Conservation (phyloP, 352 stramenopile species). For the Phytophthora sp. region DNA sequence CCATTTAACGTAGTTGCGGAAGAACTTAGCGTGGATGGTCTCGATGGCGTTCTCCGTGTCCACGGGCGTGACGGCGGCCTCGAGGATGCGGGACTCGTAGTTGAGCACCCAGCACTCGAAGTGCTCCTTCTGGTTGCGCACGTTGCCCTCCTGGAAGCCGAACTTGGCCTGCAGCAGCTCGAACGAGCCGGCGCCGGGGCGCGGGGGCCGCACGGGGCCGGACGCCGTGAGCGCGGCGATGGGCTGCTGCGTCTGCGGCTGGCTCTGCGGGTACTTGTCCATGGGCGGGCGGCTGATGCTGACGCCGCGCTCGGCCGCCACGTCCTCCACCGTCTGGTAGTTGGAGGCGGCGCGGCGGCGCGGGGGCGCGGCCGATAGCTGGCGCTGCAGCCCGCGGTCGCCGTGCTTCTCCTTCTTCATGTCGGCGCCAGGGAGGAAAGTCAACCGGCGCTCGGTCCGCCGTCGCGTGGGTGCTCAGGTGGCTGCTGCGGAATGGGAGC, state of each 20-base stretch:
- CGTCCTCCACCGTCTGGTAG: conserved; percentile 83
- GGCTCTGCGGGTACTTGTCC: conserved; percentile 13
- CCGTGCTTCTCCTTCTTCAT: conserved; percentile 32
- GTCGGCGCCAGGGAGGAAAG: too few relatives aligned
- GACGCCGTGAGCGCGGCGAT: conserved; percentile 22
- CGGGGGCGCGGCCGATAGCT: conserved; percentile 28
- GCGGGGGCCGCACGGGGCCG: conserved; percentile 22
- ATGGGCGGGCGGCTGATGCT: conserved; percentile 37
- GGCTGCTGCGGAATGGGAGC: conserved; percentile 20
- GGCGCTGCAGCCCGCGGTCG: conserved; percentile 25
- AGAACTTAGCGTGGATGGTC: conserved; percentile 94
- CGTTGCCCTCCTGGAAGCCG: conserved; percentile 86
- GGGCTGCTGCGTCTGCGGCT: conserved; percentile 15
- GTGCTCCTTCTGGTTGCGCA: conserved; percentile 88
- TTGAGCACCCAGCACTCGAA: conserved; percentile 88
- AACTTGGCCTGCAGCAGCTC: conserved; percentile 86
- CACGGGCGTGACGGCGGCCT: conserved; percentile 13
- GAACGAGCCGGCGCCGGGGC: conserved; percentile 57
- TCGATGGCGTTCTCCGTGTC: conserved; percentile 70
- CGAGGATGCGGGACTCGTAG: conserved; percentile 69
- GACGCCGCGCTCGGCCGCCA: conserved; percentile 46
- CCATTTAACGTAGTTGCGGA: conserved; percentile 95
- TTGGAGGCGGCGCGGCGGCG: conserved; percentile 74
- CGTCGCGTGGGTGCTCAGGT: too few relatives aligned
- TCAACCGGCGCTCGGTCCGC: too few relatives aligned